Percentiles rank a stretch among this genome's conserved stretches.
Conservation (phyloP, 257 asterid genomes). For the Coffea eugenioides region DNA sequence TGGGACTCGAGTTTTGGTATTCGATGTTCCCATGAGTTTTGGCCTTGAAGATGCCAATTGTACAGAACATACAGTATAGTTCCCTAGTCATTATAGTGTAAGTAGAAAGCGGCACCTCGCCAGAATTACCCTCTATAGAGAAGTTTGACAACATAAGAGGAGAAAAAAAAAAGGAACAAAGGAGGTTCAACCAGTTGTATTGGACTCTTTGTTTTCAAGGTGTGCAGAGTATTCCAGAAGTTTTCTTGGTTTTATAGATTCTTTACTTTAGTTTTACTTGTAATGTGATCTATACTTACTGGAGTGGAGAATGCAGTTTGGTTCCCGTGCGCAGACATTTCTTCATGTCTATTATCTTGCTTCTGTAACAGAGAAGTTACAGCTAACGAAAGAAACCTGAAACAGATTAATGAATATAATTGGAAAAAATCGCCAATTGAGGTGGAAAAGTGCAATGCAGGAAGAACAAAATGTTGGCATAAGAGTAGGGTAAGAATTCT, state of each 20-base stretch:
- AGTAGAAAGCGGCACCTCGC: constrained; percentile 83
- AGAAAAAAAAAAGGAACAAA: constrained; percentile 29
- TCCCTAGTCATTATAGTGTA: constrained; percentile 55
- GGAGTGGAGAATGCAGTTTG: constrained; percentile 55
- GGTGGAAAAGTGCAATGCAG: constrained; percentile 9
- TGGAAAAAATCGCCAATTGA: constrained; percentile 5
- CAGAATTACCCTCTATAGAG: constrained; percentile 58
- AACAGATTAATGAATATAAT: constrained; percentile 16
- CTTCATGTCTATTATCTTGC: constrained; percentile 28
- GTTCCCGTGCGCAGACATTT: constrained; percentile 42
- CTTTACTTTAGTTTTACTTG: constrained; percentile 35
- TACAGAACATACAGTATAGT: constrained; percentile 61
- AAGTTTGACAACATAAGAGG: constrained; percentile 27
- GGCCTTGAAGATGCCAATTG: constrained; percentile 73
- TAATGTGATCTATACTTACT: constrained; percentile 55
- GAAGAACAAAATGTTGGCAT: not conserved
- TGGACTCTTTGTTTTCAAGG: constrained; percentile 44
- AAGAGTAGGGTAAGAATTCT: constrained; percentile 18
- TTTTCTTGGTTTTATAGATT: constrained; percentile 36
- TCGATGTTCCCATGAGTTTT: constrained; percentile 31
- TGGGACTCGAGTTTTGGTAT: constrained; percentile 60
- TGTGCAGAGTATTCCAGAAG: constrained; percentile 64
- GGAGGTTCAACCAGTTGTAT: constrained; percentile 44
- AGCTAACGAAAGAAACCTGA: constrained; percentile 18
- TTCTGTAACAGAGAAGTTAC: constrained; percentile 1